Base-by-base conservation (phyloP, 108 stramenopile genomes). In the Nannochloropsis gaditana region DNA sequence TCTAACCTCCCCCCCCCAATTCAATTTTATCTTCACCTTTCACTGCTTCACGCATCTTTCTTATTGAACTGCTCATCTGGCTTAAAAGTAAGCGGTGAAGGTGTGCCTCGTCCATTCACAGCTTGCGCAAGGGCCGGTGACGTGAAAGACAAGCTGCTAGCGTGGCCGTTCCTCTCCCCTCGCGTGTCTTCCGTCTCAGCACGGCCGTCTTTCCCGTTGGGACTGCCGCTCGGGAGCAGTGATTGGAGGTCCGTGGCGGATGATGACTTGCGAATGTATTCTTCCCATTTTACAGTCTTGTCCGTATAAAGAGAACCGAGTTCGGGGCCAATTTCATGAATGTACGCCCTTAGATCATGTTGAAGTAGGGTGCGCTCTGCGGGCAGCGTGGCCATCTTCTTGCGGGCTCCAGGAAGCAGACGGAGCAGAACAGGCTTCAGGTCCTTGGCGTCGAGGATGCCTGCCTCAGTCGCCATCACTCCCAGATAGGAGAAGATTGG, bases 381-480 rank as follows among this genome's bases (percentile, higher is more conserved):
- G 10, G 88, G 90, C 21, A 90, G 81, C 9, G 81, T 15, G 42
- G 87, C 84, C 84, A 88, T 85, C n/a, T 82, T n/a, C 31, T 81
- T n/a, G 43, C 86, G 89, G 42, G 19, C 82, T 17, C 44, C 84
- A 2, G 90, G 90, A 10, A 87, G 81, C 10, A 90, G 89, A 11
- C 87, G 89, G 80, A 90, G 88, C 44, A 90, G 80, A 15, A 90
- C 85, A 43, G 96, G 96, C 79, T 93, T 93, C 19, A 98, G 84
- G 90, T 98, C 96, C 89, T 96, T 97, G 45, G 93, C 83, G 84
- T 96, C 96, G 45, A 96, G 95, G 95, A 98, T 96, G 80, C 96
- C 95, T 9, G 93, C 92, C 83, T 95, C 95, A n/a, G 94, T 92
- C 41, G 93, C 93, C 89, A 96, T 92, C 80, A 96, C 95, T 21